These are phyloP conservation scores for Luffa aegyptiaca DNA, from an alignment of 306 rosid genomes.

Conservation along the genomic window DNA sequence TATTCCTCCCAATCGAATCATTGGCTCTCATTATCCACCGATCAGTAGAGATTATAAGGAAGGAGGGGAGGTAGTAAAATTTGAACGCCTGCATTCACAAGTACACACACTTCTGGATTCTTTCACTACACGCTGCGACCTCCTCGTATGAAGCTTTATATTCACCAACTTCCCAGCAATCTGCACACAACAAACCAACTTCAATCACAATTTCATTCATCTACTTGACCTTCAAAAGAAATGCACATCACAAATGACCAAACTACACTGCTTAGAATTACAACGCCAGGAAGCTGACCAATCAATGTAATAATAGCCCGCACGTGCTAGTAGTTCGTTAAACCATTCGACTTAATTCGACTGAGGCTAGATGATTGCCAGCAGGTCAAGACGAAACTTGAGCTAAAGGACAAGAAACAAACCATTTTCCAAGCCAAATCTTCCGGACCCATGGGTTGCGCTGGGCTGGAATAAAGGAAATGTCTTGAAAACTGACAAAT, in stretches of 20 bases:
- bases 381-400: not conserved
- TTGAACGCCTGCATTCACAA: conserved; percentile 61
- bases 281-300: not conserved
- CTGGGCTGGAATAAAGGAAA: conserved; percentile 80
- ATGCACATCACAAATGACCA: not conserved
- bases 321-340: not conserved
- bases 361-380: not conserved
- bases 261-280: not conserved
- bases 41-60: not conserved
- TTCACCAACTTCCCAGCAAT: conserved; percentile 89
- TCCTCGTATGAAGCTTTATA: conserved; percentile 62
- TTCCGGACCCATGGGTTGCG: conserved; percentile 94
- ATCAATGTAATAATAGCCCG: not conserved
- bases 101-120: conserved; percentile 70
- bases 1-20: not conserved
- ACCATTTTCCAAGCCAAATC: conserved; percentile 98
- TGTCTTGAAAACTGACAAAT: conserved; percentile 68
- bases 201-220: not conserved
- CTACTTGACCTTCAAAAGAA: not conserved
- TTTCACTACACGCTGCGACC: conserved; percentile 83
- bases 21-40: not conserved
- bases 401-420: conserved; percentile 15
- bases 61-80: conserved; percentile 19
- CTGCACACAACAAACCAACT: conserved; percentile 17
- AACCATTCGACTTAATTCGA: not conserved